Evolutionary conservation across 2,329 filamentous ascomycete genomes (phyloP).

Genomic region (Hypoxylon sp.): DNA sequence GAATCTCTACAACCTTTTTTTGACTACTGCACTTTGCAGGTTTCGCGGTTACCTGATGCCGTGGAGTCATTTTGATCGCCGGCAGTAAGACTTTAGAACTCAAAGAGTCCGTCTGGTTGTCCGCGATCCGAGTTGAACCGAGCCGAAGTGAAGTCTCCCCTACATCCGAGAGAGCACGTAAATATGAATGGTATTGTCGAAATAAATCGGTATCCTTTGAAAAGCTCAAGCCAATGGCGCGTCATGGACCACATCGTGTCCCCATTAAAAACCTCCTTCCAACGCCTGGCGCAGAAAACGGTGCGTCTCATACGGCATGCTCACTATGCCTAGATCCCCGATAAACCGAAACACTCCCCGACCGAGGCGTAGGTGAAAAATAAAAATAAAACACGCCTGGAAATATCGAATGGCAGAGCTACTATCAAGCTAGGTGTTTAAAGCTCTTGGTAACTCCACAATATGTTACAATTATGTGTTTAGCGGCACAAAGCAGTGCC

Average conservation of each 20-base stretch:
- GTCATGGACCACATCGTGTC: slow-evolving; percentile 14
- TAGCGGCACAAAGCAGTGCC: slow-evolving; percentile 7
- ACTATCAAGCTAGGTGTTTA: slow-evolving; percentile 11
- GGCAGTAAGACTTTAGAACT: background rate
- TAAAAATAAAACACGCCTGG: slow-evolving; percentile 16
- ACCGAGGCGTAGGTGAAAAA: slow-evolving; percentile 3
- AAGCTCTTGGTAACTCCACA: slow-evolving; percentile 35
- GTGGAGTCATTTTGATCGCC: slow-evolving; percentile 4
- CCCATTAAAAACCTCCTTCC: slow-evolving; percentile 28
- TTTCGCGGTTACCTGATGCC: slow-evolving; percentile 3
- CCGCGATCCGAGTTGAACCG: slow-evolving; percentile 20
- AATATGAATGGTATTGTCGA: slow-evolving; percentile 20
- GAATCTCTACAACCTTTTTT: slow-evolving; percentile 28
- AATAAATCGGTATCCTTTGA: slow-evolving; percentile 27
- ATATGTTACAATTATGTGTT: slow-evolving; percentile 51
- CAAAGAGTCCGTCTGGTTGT: slow-evolving; percentile 9
- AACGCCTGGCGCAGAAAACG: slow-evolving; percentile 39
- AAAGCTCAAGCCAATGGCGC: slow-evolving; percentile 23
- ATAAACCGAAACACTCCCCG: slow-evolving; percentile 7
- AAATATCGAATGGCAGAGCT: background rate
- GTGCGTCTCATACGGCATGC: slow-evolving; percentile 15
- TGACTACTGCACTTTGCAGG: too few species aligned
- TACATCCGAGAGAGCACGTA: slow-evolving; percentile 16
- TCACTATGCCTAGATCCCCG: slow-evolving; percentile 1
- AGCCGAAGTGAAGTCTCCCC: slow-evolving; percentile 9